phyloP scores from a whole-genome alignment of 192 early-diverging fungal genomes.

The Phlyctochytrium bullatum region DNA sequence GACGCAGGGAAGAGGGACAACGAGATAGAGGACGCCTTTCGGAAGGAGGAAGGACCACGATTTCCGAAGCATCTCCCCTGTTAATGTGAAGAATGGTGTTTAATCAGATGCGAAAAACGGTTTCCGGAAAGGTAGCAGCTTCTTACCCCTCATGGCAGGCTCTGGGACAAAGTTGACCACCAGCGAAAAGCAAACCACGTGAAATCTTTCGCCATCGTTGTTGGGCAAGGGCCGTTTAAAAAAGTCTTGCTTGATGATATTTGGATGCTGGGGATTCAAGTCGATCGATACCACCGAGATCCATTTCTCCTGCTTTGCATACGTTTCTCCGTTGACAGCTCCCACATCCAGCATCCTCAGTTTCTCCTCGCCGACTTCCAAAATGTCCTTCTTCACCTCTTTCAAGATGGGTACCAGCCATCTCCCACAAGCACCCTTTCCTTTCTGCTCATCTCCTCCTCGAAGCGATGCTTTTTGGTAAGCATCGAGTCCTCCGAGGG shows the following conservation, averaged over 20 bases:
- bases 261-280: constrained; percentile 76
- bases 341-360: constrained; percentile 81
- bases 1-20: constrained; percentile 80
- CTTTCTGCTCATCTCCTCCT: constrained; percentile 79
- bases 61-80: constrained; percentile 61
- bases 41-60: constrained; percentile 48
- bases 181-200: constrained; percentile 76
- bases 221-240: constrained; percentile 60
- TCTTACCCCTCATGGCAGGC: constrained; percentile 58
- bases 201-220: constrained; percentile 50
- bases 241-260: constrained; percentile 80
- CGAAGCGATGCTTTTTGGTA: constrained; percentile 82
- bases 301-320: constrained; percentile 63
- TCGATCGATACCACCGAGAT: constrained; percentile 78
- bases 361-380: not conserved
- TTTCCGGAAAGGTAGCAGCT: too few relatives aligned
- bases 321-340: constrained; percentile 74
- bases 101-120: constrained; percentile 5
- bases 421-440: constrained; percentile 72
- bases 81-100: not conserved
- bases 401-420: constrained; percentile 71
- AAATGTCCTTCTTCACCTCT: constrained; percentile 2
- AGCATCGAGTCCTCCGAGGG: constrained; percentile 80
- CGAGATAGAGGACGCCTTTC: constrained; percentile 67
- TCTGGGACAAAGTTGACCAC: constrained; percentile 91